A percentile compares a stretch with the other conserved stretches of the same genome.
Conservation (phyloP, 208 protist species). For the Trypanosoma boissoni region DNA sequence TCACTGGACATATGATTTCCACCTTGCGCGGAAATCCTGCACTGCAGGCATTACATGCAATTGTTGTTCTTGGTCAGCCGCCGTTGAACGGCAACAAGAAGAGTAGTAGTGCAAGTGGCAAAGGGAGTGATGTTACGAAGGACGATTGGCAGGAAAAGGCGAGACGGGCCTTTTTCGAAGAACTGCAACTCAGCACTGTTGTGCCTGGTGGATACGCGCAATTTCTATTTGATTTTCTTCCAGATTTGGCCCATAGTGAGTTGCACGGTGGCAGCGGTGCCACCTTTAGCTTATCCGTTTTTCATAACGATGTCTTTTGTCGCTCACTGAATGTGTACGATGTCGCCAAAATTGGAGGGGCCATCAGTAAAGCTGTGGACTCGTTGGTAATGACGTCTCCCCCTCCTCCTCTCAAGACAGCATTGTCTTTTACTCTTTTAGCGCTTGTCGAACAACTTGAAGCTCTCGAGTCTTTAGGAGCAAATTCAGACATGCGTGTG, state of each 20-base stretch:
- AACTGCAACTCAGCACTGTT: conserved; percentile 18
- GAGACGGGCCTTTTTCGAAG: conserved; percentile 7
- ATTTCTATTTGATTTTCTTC: conserved; percentile 32
- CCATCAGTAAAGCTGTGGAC: conserved; percentile 17
- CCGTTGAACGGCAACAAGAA: background rate
- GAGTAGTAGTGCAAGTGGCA: background rate
- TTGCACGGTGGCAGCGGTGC: background rate
- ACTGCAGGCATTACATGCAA: conserved; percentile 34
- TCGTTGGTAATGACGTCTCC: no score
- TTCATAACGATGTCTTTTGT: conserved; percentile 13
- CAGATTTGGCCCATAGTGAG: background rate
- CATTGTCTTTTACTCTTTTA: no score
- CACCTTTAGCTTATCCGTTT: background rate
- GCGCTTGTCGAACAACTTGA: conserved; percentile 2
- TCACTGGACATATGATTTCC: conserved; percentile 8
- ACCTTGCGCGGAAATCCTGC: conserved; percentile 22
- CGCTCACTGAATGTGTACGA: conserved; percentile 28
- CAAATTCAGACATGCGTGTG: conserved; percentile 9
- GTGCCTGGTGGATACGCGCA: conserved; percentile 33
- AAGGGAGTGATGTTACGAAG: background rate
- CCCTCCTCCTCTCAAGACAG: no score
- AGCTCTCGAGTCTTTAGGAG: conserved; percentile 13
- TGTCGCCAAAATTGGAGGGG: conserved; percentile 26
- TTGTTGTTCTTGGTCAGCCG: conserved; percentile 2
- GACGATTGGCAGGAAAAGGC: conserved; percentile 1